Evolutionary conservation across 164 flowering plant species (phyloP).

Genomic region (Vitis cinerea): DNA sequence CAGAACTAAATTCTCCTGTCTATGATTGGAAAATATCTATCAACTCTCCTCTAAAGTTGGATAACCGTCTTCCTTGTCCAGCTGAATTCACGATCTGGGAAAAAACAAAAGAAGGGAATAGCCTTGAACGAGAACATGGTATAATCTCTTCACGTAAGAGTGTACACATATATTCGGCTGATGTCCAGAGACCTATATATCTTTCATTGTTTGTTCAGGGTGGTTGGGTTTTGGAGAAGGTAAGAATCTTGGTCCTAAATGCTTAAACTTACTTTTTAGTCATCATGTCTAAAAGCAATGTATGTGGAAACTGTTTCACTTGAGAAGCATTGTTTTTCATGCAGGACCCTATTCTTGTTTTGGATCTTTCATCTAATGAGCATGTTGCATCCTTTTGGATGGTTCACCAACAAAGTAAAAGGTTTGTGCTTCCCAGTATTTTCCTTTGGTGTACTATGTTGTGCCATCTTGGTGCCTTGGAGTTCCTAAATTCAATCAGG

Average conservation of each 20-base stretch:
- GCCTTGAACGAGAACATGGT: constrained; percentile 65
- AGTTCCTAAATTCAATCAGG: too few relatives aligned
- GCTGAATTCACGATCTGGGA: constrained; percentile 89
- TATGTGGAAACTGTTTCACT: background rate
- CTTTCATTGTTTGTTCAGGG: constrained; percentile 73
- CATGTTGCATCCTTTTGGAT: constrained; percentile 91
- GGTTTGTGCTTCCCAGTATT: constrained; percentile 41
- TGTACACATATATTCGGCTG: constrained; percentile 78
- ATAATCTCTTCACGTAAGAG: constrained; percentile 62
- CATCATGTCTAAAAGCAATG: background rate
- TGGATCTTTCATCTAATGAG: constrained; percentile 58
- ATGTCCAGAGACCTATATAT: constrained; percentile 69
- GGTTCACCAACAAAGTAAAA: constrained; percentile 71
- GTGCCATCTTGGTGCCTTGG: background rate
- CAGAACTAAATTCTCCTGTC: constrained; percentile 85
- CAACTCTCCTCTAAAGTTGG: constrained; percentile 84
- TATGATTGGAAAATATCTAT: constrained; percentile 96
- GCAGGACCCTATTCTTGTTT: constrained; percentile 79
- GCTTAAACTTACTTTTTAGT: too few relatives aligned
- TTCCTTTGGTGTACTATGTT: background rate
- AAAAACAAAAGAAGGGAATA: constrained; percentile 62
- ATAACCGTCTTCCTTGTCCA: constrained; percentile 90
- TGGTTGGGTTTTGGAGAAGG: constrained; percentile 97
- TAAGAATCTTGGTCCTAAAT: constrained; percentile 15
- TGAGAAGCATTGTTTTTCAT: constrained; percentile 11